Conservation (phyloP, 257 asterid genomes). For the Henckelia pumila region DNA sequence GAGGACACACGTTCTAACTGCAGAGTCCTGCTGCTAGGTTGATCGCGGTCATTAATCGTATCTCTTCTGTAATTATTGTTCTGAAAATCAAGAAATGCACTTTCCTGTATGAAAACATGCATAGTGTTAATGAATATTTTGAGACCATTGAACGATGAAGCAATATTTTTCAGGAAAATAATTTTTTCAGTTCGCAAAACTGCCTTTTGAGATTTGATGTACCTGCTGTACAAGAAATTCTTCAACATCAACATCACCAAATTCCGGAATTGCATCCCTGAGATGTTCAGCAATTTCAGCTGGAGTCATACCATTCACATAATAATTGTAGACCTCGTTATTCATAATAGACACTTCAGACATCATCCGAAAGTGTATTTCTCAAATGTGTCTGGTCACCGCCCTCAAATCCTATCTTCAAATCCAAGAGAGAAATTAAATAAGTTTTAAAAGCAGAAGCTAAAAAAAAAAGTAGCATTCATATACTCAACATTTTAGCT, state of each 20-base stretch:
- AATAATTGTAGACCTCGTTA: conserved; percentile 39
- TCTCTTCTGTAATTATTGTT: conserved; percentile 40
- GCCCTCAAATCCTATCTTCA: conserved; percentile 16
- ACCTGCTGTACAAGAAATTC: conserved; percentile 75
- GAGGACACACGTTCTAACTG: conserved; percentile 44
- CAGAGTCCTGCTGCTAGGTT: conserved; percentile 40
- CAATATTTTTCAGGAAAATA: background rate
- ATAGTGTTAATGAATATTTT: background rate
- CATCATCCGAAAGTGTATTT: conserved; percentile 25
- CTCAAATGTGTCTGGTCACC: background rate
- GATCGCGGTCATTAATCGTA: conserved; percentile 35
- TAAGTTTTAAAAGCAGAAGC: background rate
- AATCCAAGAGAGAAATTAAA: background rate
- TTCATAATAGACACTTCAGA: conserved; percentile 43
- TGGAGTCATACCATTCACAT: conserved; percentile 51
- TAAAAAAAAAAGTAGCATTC: too few relatives aligned
- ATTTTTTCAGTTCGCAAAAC: too few relatives aligned
- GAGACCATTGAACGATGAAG: background rate
- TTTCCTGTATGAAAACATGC: conserved; percentile 51
- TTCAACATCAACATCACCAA: conserved; percentile 66
- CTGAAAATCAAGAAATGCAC: conserved; percentile 61
- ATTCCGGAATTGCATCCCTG: conserved; percentile 71
- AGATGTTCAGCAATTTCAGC: conserved; percentile 69
- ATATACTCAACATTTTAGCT: background rate
- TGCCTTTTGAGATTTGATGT: background rate